Conservation (phyloP, 2,329 filamentous ascomycete species). For the Cladosporium austrohemisphaericum region DNA sequence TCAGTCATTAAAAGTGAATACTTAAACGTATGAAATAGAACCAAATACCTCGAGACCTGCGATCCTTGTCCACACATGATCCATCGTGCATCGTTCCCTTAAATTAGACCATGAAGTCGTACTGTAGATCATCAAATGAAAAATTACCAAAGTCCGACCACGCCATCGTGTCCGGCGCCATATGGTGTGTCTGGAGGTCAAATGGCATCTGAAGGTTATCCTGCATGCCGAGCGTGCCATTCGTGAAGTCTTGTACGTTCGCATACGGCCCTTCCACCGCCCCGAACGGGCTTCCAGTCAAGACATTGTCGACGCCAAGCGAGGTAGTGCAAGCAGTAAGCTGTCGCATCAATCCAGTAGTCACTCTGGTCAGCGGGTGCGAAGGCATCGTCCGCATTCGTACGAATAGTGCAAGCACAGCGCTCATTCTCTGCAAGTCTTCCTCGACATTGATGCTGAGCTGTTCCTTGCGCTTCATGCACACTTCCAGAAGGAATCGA, state of each 20-base stretch:
- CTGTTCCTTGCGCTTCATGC: conserved; percentile 39
- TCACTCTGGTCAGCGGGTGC: conserved; percentile 19
- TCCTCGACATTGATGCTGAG: conserved; percentile 18
- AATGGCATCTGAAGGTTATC: background rate
- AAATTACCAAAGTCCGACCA: conserved; percentile 5
- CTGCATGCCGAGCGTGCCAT: background rate
- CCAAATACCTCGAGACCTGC: no score
- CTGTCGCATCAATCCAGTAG: conserved; percentile 18
- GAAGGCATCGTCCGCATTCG: conserved; percentile 14
- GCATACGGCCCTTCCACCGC: background rate
- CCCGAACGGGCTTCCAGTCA: conserved; percentile 22
- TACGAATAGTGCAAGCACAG: conserved; percentile 19
- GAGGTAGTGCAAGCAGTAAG: conserved; percentile 17
- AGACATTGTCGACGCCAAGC: conserved; percentile 15
- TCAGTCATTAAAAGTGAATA: no score
- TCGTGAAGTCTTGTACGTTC: background rate
- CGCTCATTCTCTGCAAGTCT: conserved; percentile 16
- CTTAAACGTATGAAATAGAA: no score
- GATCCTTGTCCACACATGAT: no score
- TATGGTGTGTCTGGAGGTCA: background rate
- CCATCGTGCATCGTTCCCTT: no score
- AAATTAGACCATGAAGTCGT: background rate
- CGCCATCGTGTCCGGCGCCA: background rate
- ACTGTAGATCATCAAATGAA: conserved; percentile 4
- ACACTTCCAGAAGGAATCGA: conserved; percentile 50